Evolutionary conservation across 2,329 filamentous ascomycete genomes (phyloP).

Genomic region (Chrysosporium queenslandicum): DNA sequence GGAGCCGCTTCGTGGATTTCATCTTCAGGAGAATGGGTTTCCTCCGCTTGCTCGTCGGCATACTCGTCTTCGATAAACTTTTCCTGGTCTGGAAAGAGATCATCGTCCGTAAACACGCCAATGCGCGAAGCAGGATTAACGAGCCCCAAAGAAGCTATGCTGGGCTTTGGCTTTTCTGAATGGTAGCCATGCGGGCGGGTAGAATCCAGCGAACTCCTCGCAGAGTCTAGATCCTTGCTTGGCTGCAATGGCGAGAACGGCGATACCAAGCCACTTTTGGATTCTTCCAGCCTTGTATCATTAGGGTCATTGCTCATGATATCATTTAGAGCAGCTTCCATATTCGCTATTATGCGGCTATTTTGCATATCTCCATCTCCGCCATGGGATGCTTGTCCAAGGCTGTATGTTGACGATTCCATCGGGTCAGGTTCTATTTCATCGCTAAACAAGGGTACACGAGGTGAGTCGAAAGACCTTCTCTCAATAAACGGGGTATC

Average conservation of each 20-base stretch:
- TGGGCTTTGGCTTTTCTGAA: conserved; percentile 58
- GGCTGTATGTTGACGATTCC: conserved; percentile 64
- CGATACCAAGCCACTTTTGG: conserved; percentile 26
- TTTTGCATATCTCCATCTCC: conserved; percentile 51
- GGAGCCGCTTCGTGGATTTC: conserved; percentile 90
- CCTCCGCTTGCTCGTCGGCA: conserved; percentile 56
- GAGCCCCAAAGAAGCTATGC: conserved; percentile 79
- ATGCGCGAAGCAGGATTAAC: conserved; percentile 79
- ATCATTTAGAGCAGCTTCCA: conserved; percentile 82
- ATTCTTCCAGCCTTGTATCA: conserved; percentile 41
- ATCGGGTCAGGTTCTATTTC: conserved; percentile 63
- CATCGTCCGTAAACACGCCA: conserved; percentile 86
- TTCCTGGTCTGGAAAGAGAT: conserved; percentile 73
- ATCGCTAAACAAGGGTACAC: conserved; percentile 64
- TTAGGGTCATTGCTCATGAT: conserved; percentile 81
- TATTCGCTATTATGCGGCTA: conserved; percentile 74
- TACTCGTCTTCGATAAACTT: conserved; percentile 78
- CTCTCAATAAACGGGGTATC: conserved; percentile 42
- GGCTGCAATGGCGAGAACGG: conserved; percentile 44
- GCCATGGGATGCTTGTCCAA: conserved; percentile 60
- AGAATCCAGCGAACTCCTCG: conserved; percentile 53
- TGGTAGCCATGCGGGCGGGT: conserved; percentile 36
- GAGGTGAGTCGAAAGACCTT: conserved; percentile 60
- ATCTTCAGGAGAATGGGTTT: conserved; percentile 55
- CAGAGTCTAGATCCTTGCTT: conserved; percentile 50